These are phyloP conservation scores for Sporothrix pseudoabietina DNA, from an alignment of 2,329 filamentous ascomycete species.

Conservation along the genomic window DNA sequence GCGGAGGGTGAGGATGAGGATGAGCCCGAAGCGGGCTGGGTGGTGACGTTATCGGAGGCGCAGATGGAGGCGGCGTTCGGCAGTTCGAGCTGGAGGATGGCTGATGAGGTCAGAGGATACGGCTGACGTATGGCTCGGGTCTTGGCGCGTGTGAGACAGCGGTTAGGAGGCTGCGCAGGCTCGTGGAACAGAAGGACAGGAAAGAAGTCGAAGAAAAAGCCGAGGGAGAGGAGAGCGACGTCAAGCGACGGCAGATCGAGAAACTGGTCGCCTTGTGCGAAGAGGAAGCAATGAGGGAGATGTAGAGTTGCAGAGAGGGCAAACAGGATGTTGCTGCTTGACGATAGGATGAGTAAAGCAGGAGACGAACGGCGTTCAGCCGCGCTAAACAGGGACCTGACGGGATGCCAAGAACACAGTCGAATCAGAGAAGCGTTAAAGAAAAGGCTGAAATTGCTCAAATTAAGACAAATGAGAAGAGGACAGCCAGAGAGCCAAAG, in stretches of 20 bases:
- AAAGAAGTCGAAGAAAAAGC: neutral
- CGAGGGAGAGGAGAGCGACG: neutral
- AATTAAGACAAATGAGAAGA: neutral
- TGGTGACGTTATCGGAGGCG: neutral
- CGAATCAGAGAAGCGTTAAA: neutral
- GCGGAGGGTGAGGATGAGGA: too few relatives aligned
- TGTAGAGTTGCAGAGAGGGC: neutral
- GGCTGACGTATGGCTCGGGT: neutral
- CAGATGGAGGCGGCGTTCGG: neutral
- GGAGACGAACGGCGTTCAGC: neutral
- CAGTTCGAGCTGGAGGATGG: neutral
- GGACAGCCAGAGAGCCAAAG: neutral
- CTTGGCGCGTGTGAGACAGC: slow-evolving; percentile 20
- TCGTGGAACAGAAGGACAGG: slow-evolving; percentile 12
- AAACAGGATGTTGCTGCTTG: neutral
- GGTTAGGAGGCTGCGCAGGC: slow-evolving; percentile 8
- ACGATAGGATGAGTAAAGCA: neutral
- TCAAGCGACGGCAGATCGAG: neutral
- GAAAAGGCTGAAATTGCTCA: neutral
- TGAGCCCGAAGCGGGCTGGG: neutral
- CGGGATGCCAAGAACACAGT: neutral
- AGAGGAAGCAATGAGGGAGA: neutral
- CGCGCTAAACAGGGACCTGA: slow-evolving; percentile 9
- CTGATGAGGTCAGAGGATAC: slow-evolving; percentile 9
- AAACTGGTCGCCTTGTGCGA: neutral